Base-by-base conservation (phyloP, 1,284 basidiomycete genomes). In the Cryptococcus wingfieldii region DNA sequence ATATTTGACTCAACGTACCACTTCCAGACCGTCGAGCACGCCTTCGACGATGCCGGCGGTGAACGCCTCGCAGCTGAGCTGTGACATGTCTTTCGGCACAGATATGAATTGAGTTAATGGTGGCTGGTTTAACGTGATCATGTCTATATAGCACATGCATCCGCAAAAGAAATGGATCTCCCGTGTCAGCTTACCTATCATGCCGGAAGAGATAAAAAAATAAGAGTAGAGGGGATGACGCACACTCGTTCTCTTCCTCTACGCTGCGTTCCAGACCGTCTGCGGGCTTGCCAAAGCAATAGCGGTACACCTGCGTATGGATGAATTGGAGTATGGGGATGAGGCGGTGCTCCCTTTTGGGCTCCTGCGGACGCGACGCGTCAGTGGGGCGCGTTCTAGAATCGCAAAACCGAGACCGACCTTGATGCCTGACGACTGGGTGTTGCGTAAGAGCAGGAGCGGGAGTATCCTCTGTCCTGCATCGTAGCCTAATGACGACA, bases 101-200 rank as follows among this genome's bases (percentile, higher is more conserved):
- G 91, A 92, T 60, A 99, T 92, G 66, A 89, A 82, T 62, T 89
- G 85, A 54, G 96, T 93, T 62, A 98, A 83, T 19, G 88, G 83
- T 12, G 96, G 94, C 70, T 92, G 87, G 71, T 99, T 98, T 80
- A 96, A 90, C 58, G 95, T 89, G 63, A 99, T 91, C 96, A 98
- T 98, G 78, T 98, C 93, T 95, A 68, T 48, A 6, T 23, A 0
- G 2, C 14, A 34, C 38, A 38, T n/a, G 16, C 13, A 14, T 31
- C 38, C 27, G 10, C 4, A 34, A 34, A 34, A 34, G 3, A 34
- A 34, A 34, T 7, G 31, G 31, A 34, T 10, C 31, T 34, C 31
- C 31, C 31, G 31, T 6, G 31, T 34, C 31, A 34, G 31, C 31
- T 34, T 34, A 34, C 31, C 6, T 34, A 34, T 34, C 31, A 34